Evolutionary conservation across 257 asterid genomes (phyloP).

Genomic region (Solanum clarkiae): DNA sequence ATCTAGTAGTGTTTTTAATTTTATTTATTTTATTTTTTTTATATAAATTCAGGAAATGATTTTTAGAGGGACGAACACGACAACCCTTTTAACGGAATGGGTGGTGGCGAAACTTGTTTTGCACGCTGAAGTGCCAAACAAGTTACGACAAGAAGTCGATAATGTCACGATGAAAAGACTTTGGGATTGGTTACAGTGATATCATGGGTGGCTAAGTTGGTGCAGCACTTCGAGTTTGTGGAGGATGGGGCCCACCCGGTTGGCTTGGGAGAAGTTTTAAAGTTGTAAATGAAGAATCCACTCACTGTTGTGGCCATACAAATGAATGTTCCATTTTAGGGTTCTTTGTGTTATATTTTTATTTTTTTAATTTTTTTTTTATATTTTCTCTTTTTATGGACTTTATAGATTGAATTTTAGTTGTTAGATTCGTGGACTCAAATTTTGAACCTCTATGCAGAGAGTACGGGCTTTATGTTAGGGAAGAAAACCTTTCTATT

Average conservation of each 20-base stretch:
- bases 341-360: background rate
- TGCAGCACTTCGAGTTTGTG: slow-evolving; percentile 25
- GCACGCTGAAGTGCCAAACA: slow-evolving; percentile 19
- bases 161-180: background rate
- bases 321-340: background rate
- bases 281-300: slow-evolving; percentile 43
- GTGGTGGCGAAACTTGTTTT: slow-evolving; percentile 32
- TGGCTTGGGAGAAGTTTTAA: slow-evolving; percentile 34
- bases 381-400: background rate
- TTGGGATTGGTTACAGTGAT: slow-evolving; percentile 30
- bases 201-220: slow-evolving; percentile 31
- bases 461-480: background rate
- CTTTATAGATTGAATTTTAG: background rate
- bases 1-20: too few species aligned
- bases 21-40: too few species aligned
- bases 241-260: background rate
- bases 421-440: background rate
- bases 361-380: background rate
- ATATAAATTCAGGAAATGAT: slow-evolving; percentile 27
- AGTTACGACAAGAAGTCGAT: slow-evolving; percentile 12
- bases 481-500: background rate
- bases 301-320: slow-evolving; percentile 21
- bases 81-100: slow-evolving; percentile 41
- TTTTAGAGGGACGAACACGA: slow-evolving; percentile 44
- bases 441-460: background rate